Percentiles rank a stretch among this genome's conserved stretches.
These are phyloP conservation scores for Datura wrightii DNA, from an alignment of 257 asterid species.

Conservation along the genomic window DNA sequence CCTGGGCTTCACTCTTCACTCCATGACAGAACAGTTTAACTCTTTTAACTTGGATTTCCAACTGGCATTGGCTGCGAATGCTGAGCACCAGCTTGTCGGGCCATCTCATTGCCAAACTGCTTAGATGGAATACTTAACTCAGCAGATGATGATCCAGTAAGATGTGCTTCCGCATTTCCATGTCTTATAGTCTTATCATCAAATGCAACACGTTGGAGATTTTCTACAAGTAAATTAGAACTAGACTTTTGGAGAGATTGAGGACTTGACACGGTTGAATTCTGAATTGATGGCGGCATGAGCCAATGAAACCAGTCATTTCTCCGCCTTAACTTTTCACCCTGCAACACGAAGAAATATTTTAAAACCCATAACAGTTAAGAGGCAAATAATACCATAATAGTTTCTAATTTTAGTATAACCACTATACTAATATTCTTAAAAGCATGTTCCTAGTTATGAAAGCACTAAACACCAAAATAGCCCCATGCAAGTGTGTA, in stretches of 20 bases:
- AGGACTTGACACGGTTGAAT: constrained; percentile 45
- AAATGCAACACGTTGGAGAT: constrained; percentile 47
- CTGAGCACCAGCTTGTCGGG: not conserved
- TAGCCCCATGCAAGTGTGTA: not conserved
- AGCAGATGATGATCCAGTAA: constrained; percentile 44
- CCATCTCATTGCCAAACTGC: constrained; percentile 22
- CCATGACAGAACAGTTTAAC: not conserved
- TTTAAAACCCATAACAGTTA: not conserved
- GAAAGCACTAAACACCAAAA: no score
- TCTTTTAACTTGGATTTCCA: not conserved
- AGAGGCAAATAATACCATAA: not conserved
- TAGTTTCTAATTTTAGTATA: not conserved
- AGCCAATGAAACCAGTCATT: constrained; percentile 71
- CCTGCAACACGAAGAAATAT: constrained; percentile 46
- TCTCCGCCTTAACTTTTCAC: constrained; percentile 67
- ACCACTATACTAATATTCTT: not conserved
- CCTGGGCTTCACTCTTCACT: not conserved
- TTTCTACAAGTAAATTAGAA: constrained; percentile 48
- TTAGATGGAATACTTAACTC: constrained; percentile 39
- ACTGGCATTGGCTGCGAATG: not conserved
- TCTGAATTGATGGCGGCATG: constrained; percentile 46
- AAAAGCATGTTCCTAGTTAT: not conserved
- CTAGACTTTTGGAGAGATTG: constrained; percentile 41
- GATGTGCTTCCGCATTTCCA: constrained; percentile 17
- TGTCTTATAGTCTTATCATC: constrained; percentile 43